Evolutionary conservation across 1,139 yeast genomes (phyloP), one percentile per base, ranked within the genome.

Genomic region (Sugiyamaella novakii): DNA sequence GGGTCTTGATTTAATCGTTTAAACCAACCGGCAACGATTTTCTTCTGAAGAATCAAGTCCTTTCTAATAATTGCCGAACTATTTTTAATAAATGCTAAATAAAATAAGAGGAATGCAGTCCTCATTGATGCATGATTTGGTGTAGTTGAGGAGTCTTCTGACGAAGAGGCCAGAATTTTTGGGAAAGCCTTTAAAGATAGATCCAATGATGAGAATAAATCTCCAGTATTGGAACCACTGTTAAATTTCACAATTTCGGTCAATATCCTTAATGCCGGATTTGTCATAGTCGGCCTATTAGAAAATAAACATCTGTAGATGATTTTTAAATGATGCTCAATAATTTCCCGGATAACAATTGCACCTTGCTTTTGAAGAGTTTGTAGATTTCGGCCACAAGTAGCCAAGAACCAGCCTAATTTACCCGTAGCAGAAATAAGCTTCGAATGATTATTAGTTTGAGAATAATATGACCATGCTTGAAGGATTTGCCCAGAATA

Each of bases 271-370:
- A 88, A 62, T 1, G 78, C 75, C 0, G 95, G 84, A 49, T 78
- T 81, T 1, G 92, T 80, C 8, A 80, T 69, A 1, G 79, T 71
- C 0, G 85, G 80, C 55, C 83, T 77, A 57, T 76, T 67, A 51
- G 80, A 78, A 53, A 76, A 78, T 39, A 89, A 69, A 19, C 86
- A 82, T 59, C 95, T 74, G 66, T 86, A 87, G 3, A 89, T 70
- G 18, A 81, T 77, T 59, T 83, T 85, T 43, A 77, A 65, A 61
- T 85, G 79, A 48, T 74, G 76, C 1, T 74, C 72, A 15, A 88
- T 65, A 7, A 88, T 67, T 17, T 77, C 77, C 29, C 65, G 55
- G 30, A 63, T 74, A 50, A 83, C 77, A 43, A 80, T 66, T 4
- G 69, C 67, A 1, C 68, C 72, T 21, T 55, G 48, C 28, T 54